Evolutionary conservation across 495 filamentous ascomycete species (phyloP).

Genomic region (Penicillium tannophilum): DNA sequence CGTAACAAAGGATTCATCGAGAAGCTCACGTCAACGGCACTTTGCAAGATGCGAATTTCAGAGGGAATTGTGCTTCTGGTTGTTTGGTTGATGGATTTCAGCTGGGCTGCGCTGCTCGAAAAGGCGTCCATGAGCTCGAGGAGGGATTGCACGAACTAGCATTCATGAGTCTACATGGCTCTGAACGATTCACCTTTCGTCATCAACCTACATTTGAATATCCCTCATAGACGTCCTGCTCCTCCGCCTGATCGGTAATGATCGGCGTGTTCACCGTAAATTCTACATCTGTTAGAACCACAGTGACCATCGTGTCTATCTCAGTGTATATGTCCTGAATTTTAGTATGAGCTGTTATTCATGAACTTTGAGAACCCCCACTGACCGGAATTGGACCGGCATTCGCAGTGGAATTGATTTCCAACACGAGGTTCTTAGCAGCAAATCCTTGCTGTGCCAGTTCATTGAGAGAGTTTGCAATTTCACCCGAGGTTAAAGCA

Average conservation of each 20-base stretch:
- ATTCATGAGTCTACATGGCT: constrained; percentile 8
- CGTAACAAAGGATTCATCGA: background rate
- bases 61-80: constrained; percentile 11
- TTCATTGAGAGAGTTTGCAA: constrained; percentile 21
- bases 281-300: constrained; percentile 13
- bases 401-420: constrained; percentile 15
- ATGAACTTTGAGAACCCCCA: background rate
- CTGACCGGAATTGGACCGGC: constrained; percentile 18
- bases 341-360: constrained; percentile 11
- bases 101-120: constrained; percentile 16
- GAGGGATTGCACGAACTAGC: constrained; percentile 19
- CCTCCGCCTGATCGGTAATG: constrained; percentile 9
- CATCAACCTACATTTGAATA: constrained; percentile 18
- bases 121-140: constrained; percentile 19
- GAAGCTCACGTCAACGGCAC: background rate
- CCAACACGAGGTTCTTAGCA: constrained; percentile 11
- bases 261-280: constrained; percentile 13
- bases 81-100: constrained; percentile 16
- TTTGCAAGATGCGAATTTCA: constrained; percentile 12
- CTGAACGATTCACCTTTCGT: constrained; percentile 3
- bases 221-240: constrained; percentile 17
- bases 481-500: constrained; percentile 12
- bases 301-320: constrained; percentile 17
- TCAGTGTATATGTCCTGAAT: constrained; percentile 13
- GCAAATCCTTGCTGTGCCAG: constrained; percentile 19